These are phyloP conservation scores for Parmales sp. DNA, from an alignment of 108 stramenopile genomes.

Conservation along the genomic window DNA sequence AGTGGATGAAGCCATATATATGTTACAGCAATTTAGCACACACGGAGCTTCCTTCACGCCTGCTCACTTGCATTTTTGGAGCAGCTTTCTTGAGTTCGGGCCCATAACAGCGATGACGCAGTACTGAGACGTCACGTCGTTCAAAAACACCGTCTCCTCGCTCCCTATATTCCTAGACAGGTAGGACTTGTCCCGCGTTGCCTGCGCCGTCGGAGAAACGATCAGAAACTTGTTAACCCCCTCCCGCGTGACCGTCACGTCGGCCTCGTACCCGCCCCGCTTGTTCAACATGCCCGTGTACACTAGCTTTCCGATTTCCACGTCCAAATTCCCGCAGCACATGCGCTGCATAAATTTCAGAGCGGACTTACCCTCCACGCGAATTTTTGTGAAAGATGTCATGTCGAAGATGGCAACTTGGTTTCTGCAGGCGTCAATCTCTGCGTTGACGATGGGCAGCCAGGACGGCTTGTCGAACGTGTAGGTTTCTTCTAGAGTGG, in stretches of 20 bases:
- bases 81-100: not conserved
- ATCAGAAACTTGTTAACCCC: conserved; percentile 18
- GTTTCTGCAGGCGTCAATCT: conserved; percentile 14
- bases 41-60: too few species aligned
- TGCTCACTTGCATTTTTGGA: too few species aligned
- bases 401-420: conserved; percentile 27
- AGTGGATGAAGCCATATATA: too few species aligned
- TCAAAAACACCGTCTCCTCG: not conserved
- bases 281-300: conserved; percentile 24
- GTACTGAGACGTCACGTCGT: not conserved
- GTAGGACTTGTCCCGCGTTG: too few species aligned
- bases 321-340: conserved; percentile 15
- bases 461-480: too few species aligned
- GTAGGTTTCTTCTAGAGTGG: too few species aligned
- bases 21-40: too few species aligned
- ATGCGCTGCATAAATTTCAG: conserved; percentile 12
- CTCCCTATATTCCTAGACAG: too few species aligned
- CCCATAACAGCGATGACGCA: not conserved
- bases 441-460: too few species aligned
- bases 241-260: conserved; percentile 23
- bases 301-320: conserved; percentile 18
- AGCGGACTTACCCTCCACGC: conserved; percentile 20
- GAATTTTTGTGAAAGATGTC: conserved; percentile 28
- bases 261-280: conserved; percentile 23
- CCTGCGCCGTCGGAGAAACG: too few species aligned